These are phyloP conservation scores for Macrophomina pseudophaseolina DNA, from an alignment of 2,329 filamentous ascomycete species.

Conservation along the genomic window DNA sequence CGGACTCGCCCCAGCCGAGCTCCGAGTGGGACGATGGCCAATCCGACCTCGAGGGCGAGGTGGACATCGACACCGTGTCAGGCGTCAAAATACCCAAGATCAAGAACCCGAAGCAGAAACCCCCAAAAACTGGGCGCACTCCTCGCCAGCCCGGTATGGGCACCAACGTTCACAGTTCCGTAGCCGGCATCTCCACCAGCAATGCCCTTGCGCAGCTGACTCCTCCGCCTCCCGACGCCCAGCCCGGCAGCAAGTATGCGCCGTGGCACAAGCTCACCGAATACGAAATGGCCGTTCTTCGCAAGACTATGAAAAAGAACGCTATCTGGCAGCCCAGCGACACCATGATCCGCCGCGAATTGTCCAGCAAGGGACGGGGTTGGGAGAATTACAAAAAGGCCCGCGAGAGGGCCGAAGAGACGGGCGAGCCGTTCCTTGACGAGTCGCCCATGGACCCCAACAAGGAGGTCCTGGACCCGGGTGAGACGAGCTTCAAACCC, in stretches of 20 bases:
- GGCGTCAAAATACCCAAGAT: constrained; percentile 38
- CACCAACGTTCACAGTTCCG: constrained; percentile 59
- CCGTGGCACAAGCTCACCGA: constrained; percentile 70
- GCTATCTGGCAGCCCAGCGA: constrained; percentile 83
- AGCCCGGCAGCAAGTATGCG: constrained; percentile 63
- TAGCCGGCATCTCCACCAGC: constrained; percentile 65
- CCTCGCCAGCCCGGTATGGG: constrained; percentile 51
- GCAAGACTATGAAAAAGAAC: constrained; percentile 92
- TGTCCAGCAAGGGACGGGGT: constrained; percentile 70
- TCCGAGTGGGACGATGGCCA: constrained; percentile 20
- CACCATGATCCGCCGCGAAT: constrained; percentile 82
- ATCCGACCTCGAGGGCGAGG: constrained; percentile 10
- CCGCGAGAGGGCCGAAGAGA: constrained; percentile 66
- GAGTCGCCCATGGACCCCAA: constrained; percentile 43
- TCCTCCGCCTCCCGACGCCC: constrained; percentile 64
- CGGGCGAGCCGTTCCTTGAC: constrained; percentile 69
- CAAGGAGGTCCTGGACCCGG: constrained; percentile 58
- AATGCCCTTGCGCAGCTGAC: constrained; percentile 64
- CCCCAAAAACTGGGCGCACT: constrained; percentile 48
- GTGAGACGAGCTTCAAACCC: constrained; percentile 62
- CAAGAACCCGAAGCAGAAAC: constrained; percentile 21
- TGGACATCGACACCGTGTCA: constrained; percentile 14
- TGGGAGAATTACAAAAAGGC: constrained; percentile 56
- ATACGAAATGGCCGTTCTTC: constrained; percentile 71
- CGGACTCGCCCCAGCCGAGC: constrained; percentile 34